These are phyloP conservation scores for Xerophyta viscosa DNA, from an alignment of 106 monocot species.

Conservation along the genomic window DNA sequence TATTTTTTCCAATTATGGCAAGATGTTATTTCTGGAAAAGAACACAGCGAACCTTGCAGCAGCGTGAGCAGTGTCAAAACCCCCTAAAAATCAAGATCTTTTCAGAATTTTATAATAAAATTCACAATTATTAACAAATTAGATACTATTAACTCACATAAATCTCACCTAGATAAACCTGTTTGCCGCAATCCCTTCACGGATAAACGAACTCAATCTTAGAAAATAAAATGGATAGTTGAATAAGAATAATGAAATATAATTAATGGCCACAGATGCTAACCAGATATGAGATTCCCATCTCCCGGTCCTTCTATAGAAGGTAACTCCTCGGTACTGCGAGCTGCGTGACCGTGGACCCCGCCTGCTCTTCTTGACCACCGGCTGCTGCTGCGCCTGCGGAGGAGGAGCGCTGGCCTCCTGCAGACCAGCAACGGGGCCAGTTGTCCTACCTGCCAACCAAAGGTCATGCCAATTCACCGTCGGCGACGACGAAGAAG, in stretches of 20 bases:
- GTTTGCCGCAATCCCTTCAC: conserved; percentile 86
- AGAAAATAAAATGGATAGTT: neutral
- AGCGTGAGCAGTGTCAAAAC: conserved; percentile 63
- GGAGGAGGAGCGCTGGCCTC: conserved; percentile 10
- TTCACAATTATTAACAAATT: neutral
- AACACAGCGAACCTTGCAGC: conserved; percentile 36
- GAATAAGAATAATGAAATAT: too few relatives aligned
- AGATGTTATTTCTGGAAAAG: neutral
- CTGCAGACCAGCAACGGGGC: neutral
- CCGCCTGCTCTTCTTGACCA: conserved; percentile 70
- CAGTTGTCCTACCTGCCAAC: conserved; percentile 20
- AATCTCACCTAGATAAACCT: conserved; percentile 70
- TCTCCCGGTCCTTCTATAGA: conserved; percentile 75
- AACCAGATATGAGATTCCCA: conserved; percentile 94
- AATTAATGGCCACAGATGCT: neutral
- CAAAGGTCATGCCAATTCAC: conserved; percentile 41
- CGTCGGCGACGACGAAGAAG: conserved; percentile 4
- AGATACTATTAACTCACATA: neutral
- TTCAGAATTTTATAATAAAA: neutral
- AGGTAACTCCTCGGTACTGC: conserved; percentile 82
- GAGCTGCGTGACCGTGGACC: conserved; percentile 82
- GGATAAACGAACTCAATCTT: neutral
- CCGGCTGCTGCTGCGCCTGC: conserved; percentile 20
- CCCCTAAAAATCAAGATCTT: conserved; percentile 15
- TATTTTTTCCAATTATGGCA: neutral